Evolutionary conservation across 805 yeast genomes (phyloP), one percentile per base, ranked within the genome.

Genomic region (Torulaspora maleeae): DNA sequence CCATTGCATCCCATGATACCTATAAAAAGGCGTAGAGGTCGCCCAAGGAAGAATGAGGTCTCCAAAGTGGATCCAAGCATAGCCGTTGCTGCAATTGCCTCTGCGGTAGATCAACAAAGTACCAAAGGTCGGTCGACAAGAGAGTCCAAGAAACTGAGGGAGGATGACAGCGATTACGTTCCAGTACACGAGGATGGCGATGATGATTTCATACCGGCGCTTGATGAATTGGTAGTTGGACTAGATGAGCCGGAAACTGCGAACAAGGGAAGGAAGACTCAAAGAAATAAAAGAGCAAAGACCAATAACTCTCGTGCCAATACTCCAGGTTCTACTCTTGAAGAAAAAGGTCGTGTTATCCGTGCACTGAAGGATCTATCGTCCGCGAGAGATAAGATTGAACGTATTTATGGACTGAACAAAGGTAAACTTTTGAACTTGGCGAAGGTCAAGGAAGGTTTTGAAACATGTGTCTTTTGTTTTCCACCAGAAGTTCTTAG

Each of bases 391-490:
- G 79, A 74, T 28, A 69, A 74, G 38, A 52, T 73, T 32, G 59
- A 56, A 28, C 61, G 73, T 34, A 55, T 75, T 40, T 80, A 72
- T 57, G 90, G 90, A 0, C 56, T 64, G 22, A 73, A 78, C 51
- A 71, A 69, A 29, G 60, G 59, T 1, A 70, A 70, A 41, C 68
- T 77, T 34, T 60, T 74, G 9, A 60, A 62, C 13, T 61, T 77
- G 2, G 62, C 77, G 3, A 61, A 70, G 19, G 68, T 73, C 29
- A 75, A 82, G 47, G 69, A 67, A 13, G 64, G 63, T 3, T 82
- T 83, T 79, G 79, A 77, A 28, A 61, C 61, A 1, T 61, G 68
- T 22, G 50, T 77, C 30, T 79, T 79, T 48, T 65, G 62, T 53
- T 58, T 78, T 54, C 66, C 70, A 24, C 64, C 67, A 30, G 52